phyloP scores from a whole-genome alignment of 306 rosid species.

The Malus orientalis region DNA sequence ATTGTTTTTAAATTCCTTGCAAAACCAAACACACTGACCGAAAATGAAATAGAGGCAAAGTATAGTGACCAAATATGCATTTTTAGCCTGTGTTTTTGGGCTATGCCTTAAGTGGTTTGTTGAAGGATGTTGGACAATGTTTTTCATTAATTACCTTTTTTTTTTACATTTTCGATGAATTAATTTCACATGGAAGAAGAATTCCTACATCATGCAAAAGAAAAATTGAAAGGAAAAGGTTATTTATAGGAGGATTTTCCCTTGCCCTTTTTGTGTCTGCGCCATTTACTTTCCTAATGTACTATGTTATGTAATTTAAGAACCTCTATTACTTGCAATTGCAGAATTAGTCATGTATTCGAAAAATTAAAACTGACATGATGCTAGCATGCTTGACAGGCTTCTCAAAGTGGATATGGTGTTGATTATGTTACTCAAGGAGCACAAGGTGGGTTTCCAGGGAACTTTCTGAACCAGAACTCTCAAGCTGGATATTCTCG shows the following conservation, averaged over 20 bases:
- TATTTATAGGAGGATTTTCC: background rate
- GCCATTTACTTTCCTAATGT: background rate
- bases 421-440: constrained; percentile 93
- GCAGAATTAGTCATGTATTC: background rate
- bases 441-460: constrained; percentile 90
- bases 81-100: background rate
- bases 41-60: background rate
- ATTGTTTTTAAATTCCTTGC: background rate
- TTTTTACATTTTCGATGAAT: background rate
- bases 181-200: background rate
- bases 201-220: background rate
- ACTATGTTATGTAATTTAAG: background rate
- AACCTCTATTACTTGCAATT: background rate
- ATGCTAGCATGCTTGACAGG: constrained; percentile 31
- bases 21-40: background rate
- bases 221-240: background rate
- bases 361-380: background rate
- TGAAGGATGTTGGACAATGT: background rate
- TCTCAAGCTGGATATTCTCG: constrained; percentile 96
- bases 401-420: constrained; percentile 94
- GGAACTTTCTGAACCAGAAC: constrained; percentile 84
- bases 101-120: background rate
- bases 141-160: too few species aligned
- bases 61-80: background rate
- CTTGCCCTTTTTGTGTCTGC: background rate